Evolutionary conservation across 1,139 yeast species (phyloP), one percentile per base, ranked within the genome.

Genomic region (Komagataea norvegica): DNA sequence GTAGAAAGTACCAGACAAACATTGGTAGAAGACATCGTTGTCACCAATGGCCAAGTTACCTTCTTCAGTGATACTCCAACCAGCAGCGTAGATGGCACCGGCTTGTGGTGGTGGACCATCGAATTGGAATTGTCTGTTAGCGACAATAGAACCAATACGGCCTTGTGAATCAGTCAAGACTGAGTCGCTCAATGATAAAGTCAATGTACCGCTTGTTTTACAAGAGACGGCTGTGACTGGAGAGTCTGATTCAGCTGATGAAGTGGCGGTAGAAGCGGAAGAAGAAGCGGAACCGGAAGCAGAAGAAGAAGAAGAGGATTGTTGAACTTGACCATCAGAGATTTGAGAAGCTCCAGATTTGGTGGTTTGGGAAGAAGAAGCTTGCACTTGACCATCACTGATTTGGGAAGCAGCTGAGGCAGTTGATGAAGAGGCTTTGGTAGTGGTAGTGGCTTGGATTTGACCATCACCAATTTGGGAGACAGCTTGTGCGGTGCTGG

Each of bases 71-170:
- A 80, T 65, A 36, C 83, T 70, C 91, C 91, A 83, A 49, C 93
- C 91, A 43, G 79, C 85, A 56, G 91, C 91, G 64, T 78, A 81
- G 62, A 82, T 77, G 52, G 88, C 74, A 63, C 91, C 93, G 44
- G 89, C 89, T 71, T 83, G 91, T 55, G 91, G 89, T 64, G 88
- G 87, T 52, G 91, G 91, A 60, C 89, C 91, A 59, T 82, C 89
- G 55, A 82, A 82, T 68, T 82, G 91, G 79, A 82, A 81, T 69
- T 82, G 91, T 68, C 81, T 75, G 78, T 81, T 81, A 45, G 88
- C 83, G 51, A 82, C 89, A 62, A 82, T 80, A 41, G 87, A 77
- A 55, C 89, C 89, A 50, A 81, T 67, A 74, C 91, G 77, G 42
- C 85, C 85, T 40, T 65, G 51, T 34, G 72, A 56, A 56, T 82